Base-by-base conservation (phyloP, 345 rosid species). In the Gossypium bickii region DNA sequence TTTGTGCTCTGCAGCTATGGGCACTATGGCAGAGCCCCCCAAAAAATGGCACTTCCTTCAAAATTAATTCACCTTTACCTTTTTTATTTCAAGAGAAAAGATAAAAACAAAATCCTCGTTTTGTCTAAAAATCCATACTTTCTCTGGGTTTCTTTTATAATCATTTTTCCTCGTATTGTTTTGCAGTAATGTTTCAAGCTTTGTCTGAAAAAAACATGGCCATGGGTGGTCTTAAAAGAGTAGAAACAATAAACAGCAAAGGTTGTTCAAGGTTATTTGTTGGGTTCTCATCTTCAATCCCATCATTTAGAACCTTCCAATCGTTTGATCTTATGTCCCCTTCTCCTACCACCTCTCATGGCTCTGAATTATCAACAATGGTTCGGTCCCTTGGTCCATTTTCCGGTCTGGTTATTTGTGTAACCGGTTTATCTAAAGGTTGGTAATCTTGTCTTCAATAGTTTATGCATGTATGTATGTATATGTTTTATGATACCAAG, bases 391-490 rank as follows among this genome's bases (percentile, higher is more conserved):
- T 64, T 72, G 89, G 86, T 57, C 96, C 97, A 0, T 90, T 94
- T 77, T 78, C 88, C 55, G 87, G 89, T 45, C 92, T 94, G 72
- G 86, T 89, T 51, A 89, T 94, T 18, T 94, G 98, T 61, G 98
- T 92, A 60, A 92, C 97, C 16, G 98, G 98, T 76, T 86, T 94
- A 55, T 94, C 98, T 56, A 94, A 89, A 89, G 97, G 98, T 90
- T 56, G 20, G 41, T 47, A 3, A 3, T 24, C 15, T 47, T 62
- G 41, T 72, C 17, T n/a, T 34, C 41, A 34, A 34, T 7, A 34
- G 41, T 34, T 34, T 34, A 34, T 5, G 7, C 7, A 4, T 34
- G 38, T 34, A 34, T 34, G 41, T 5, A 34, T 34, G 41, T 34
- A 34, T 34, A 5, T 34, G 41, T 5, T 34, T 34, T 4, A 34